Percentiles rank a stretch among this genome's conserved stretches.
Evolutionary conservation across 768 basidiomycete genomes (phyloP).

Genomic region (Lactarius evosmus): DNA sequence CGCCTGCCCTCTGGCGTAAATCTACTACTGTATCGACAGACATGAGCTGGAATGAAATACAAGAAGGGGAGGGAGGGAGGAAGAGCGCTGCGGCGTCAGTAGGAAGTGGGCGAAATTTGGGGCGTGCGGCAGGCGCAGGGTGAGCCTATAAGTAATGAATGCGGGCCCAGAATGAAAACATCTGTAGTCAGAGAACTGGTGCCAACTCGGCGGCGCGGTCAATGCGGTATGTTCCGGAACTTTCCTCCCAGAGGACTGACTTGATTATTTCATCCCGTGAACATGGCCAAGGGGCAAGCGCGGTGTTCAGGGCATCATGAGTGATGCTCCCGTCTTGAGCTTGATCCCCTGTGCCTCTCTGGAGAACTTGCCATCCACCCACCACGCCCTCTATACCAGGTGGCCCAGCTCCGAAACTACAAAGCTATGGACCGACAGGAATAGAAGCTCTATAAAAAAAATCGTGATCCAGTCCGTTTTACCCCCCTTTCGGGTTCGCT

Average conservation of each 20-base stretch:
- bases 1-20: slow-evolving; percentile 24
- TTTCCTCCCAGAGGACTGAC: slow-evolving; percentile 1
- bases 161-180: slow-evolving; percentile 19
- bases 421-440: background rate
- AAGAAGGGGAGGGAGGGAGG: slow-evolving; percentile 15
- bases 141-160: slow-evolving; percentile 23
- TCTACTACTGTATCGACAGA: slow-evolving; percentile 24
- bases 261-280: slow-evolving; percentile 6
- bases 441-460: slow-evolving; percentile 2
- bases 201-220: slow-evolving; percentile 24
- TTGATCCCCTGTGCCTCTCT: background rate
- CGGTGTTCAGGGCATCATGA: slow-evolving; percentile 8
- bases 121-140: slow-evolving; percentile 19
- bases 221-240: slow-evolving; percentile 27
- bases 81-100: slow-evolving; percentile 18
- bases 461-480: background rate
- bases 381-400: background rate
- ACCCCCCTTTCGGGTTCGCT: slow-evolving; percentile 18
- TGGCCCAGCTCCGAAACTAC: background rate
- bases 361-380: background rate
- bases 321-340: background rate
- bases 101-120: slow-evolving; percentile 17
- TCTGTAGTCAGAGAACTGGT: slow-evolving; percentile 22
- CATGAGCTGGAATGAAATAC: slow-evolving; percentile 13
- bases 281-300: slow-evolving; percentile 11